phyloP scores from a whole-genome alignment of 2,329 filamentous ascomycete genomes.

The Verticillium nonalfalfae region DNA sequence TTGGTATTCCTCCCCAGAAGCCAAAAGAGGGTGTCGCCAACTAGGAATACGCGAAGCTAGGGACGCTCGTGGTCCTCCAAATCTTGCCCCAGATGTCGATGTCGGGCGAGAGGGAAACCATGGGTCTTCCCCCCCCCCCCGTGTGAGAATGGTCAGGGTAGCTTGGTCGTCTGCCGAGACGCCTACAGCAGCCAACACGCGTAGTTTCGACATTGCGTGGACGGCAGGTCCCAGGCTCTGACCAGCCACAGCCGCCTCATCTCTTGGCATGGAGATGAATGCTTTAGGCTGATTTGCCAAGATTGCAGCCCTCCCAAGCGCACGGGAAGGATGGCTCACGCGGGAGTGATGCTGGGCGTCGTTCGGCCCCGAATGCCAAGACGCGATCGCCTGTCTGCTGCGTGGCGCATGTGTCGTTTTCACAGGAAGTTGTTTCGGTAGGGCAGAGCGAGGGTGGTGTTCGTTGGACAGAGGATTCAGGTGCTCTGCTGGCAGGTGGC shows the following conservation, averaged over 20 bases:
- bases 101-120: neutral
- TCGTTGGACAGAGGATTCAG: neutral
- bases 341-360: neutral
- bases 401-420: neutral
- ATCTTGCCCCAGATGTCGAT: neutral
- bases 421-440: neutral
- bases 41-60: neutral
- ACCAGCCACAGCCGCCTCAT: neutral
- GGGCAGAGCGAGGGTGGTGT: neutral
- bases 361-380: neutral
- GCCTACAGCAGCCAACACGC: neutral
- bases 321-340: neutral
- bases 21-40: neutral
- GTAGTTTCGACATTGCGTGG: neutral
- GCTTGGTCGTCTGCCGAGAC: too few relatives aligned
- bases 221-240: neutral
- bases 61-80: neutral
- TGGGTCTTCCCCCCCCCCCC: neutral
- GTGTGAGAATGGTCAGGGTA: neutral
- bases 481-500: neutral
- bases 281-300: neutral
- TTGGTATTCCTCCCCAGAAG: neutral
- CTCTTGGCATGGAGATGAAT: neutral
- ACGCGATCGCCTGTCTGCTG: neutral
- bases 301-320: neutral